Base-by-base conservation (phyloP, 1,139 yeast species). In the Saccharomyces uvarum region DNA sequence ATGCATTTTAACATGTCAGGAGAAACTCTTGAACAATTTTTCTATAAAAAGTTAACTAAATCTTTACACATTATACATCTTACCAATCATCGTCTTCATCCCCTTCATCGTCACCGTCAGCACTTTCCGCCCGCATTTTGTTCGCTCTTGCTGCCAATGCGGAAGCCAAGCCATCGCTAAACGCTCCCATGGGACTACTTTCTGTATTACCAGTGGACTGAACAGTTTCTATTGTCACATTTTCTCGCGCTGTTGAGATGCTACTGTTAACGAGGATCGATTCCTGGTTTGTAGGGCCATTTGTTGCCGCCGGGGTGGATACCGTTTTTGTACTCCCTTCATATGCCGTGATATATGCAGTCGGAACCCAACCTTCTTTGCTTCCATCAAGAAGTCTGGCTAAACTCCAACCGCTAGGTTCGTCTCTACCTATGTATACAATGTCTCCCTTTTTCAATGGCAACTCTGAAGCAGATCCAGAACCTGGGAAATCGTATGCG, bases 361-460 rank as follows among this genome's bases (percentile, higher is more conserved):
- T 86, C 11, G 99, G 99, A 9, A 95, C 93, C 99, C 99, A 95
- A 2, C 99, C 99, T 70, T 91, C 96, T 55, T 76, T 80, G 1
- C 84, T 68, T 50, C 87, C 93, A 63, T 87, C 91, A 58, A 85
- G 71, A 21, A 82, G 77, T 69, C 86, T 88, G 4, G 90, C 97
- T 58, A 93, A 76, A 61, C 96, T 91, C 98, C 98, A 91, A 2
- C 97, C 98, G 64, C 88, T 88, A 38, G 82, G 80, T 59, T 84
- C 88, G 59, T 84, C 80, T 64, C 78, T 82, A 6, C 85, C 76
- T 49, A 91, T 82, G 58, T 84, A 82, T 47, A 91, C 83, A 49
- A 88, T 73, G 51, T 88, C 87, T 59, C 87, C 96, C 63, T 85
- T 86, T 16, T 77, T 72, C 51, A 93, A 77, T 7, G 97, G 89